phyloP scores from a whole-genome alignment of 148 eudicot genomes.

The Rhododendron molle region DNA sequence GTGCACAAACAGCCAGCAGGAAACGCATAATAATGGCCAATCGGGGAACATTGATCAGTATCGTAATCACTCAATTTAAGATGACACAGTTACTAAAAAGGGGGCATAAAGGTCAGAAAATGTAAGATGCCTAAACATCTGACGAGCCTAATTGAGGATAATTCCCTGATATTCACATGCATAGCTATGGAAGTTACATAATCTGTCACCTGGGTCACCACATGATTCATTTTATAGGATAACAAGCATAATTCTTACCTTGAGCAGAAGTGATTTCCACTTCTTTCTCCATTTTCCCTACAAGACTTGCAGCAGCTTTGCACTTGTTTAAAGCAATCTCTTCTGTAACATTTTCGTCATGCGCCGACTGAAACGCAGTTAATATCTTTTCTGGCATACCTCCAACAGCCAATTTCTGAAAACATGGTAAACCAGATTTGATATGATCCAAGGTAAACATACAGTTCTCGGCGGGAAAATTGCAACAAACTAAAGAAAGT shows the following conservation, averaged over 20 bases:
- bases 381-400: conserved; percentile 75
- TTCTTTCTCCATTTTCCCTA: conserved; percentile 57
- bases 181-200: not conserved
- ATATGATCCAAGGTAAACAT: not conserved
- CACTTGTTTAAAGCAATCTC: conserved; percentile 57
- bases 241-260: conserved; percentile 44
- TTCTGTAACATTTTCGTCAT: conserved; percentile 62
- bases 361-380: conserved; percentile 64
- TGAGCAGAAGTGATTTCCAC: conserved; percentile 40
- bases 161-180: not conserved
- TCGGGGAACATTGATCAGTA: not conserved
- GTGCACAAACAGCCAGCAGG: not conserved
- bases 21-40: not conserved
- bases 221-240: not conserved
- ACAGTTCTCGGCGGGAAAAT: conserved; percentile 2
- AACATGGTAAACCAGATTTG: conserved; percentile 16
- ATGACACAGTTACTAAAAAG: not conserved
- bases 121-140: not conserved
- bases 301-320: conserved; percentile 37
- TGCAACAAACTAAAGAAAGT: not conserved
- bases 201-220: not conserved
- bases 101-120: not conserved
- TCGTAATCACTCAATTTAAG: not conserved
- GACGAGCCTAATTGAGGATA: not conserved
- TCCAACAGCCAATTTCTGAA: conserved; percentile 86